These are phyloP conservation scores for Tricholoma furcatifolium DNA, from an alignment of 768 basidiomycete genomes.

Conservation along the genomic window DNA sequence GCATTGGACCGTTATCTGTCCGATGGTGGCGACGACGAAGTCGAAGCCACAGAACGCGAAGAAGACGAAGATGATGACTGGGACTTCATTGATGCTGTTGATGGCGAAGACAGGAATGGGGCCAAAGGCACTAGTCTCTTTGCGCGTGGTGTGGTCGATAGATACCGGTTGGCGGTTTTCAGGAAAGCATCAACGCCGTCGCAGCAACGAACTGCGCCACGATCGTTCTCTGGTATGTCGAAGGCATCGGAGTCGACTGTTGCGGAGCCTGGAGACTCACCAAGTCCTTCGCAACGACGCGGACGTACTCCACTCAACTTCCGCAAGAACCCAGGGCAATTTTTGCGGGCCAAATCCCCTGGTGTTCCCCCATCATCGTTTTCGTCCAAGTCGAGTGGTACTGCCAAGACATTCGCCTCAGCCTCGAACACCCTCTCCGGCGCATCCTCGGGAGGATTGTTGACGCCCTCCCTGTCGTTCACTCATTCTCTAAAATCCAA, in stretches of 20 bases:
- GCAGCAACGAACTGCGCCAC: conserved; percentile 37
- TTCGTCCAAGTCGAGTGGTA: conserved; percentile 39
- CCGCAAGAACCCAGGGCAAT: conserved; percentile 69
- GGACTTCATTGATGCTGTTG: conserved; percentile 84
- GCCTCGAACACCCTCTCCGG: conserved; percentile 48
- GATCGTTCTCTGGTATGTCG: conserved; percentile 60
- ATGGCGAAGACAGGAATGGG: conserved; percentile 83
- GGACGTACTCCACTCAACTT: conserved; percentile 70
- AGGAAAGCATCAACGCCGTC: conserved; percentile 74
- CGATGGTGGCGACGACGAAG: conserved; percentile 51
- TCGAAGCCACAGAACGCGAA: conserved; percentile 42
- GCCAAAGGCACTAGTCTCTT: conserved; percentile 79
- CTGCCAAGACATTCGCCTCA: conserved; percentile 38
- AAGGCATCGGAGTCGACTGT: conserved; percentile 45
- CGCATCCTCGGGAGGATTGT: conserved; percentile 42
- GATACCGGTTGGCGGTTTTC: conserved; percentile 84
- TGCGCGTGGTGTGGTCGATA: conserved; percentile 88
- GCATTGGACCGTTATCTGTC: conserved; percentile 75
- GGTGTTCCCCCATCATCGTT: conserved; percentile 36
- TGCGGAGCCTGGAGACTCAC: conserved; percentile 40
- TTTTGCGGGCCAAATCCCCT: conserved; percentile 73
- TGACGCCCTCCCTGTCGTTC: conserved; percentile 64
- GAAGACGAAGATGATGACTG: conserved; percentile 83
- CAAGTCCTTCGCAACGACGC: conserved; percentile 56
- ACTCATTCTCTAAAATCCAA: conserved; percentile 80